These are phyloP conservation scores for Calonectria montana DNA, from an alignment of 2,329 filamentous ascomycete species.

Conservation along the genomic window DNA sequence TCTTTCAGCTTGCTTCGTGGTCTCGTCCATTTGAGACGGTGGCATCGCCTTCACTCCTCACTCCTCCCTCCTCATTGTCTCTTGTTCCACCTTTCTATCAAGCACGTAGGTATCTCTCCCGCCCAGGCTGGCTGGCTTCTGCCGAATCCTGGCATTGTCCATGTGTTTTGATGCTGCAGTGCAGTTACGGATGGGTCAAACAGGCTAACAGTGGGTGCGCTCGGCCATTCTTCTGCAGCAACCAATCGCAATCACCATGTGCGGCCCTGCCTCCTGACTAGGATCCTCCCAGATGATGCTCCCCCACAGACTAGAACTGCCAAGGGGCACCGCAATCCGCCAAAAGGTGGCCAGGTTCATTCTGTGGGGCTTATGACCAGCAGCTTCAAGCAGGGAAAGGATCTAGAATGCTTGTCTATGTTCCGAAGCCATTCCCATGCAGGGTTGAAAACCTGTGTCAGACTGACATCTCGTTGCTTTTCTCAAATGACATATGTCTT, in stretches of 20 bases:
- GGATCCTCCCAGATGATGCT: constrained; percentile 30
- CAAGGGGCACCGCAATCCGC: constrained; percentile 22
- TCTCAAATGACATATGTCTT: constrained; percentile 1
- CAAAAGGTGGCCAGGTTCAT: constrained; percentile 35
- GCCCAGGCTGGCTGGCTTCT: not conserved
- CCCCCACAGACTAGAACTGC: constrained; percentile 12
- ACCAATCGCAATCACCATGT: constrained; percentile 10
- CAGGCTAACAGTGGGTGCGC: constrained; percentile 15
- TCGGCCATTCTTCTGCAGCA: constrained; percentile 8
- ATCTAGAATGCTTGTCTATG: constrained; percentile 38
- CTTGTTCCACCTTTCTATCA: not conserved
- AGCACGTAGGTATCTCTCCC: not conserved
- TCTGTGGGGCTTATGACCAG: constrained; percentile 28
- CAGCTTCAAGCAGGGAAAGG: constrained; percentile 35
- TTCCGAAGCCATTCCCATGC: constrained; percentile 26
- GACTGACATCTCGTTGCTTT: constrained; percentile 33
- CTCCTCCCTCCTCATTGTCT: not conserved
- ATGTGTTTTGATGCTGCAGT: constrained; percentile 9
- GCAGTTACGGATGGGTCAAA: not conserved
- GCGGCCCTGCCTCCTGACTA: constrained; percentile 38
- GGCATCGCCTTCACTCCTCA: too few relatives aligned
- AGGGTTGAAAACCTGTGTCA: not conserved
- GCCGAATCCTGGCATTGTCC: not conserved
- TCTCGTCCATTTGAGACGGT: not conserved
- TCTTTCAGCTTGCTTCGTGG: not conserved